Base-by-base conservation (phyloP, 2,329 filamentous ascomycete genomes). In the Nothopassalora personata region DNA sequence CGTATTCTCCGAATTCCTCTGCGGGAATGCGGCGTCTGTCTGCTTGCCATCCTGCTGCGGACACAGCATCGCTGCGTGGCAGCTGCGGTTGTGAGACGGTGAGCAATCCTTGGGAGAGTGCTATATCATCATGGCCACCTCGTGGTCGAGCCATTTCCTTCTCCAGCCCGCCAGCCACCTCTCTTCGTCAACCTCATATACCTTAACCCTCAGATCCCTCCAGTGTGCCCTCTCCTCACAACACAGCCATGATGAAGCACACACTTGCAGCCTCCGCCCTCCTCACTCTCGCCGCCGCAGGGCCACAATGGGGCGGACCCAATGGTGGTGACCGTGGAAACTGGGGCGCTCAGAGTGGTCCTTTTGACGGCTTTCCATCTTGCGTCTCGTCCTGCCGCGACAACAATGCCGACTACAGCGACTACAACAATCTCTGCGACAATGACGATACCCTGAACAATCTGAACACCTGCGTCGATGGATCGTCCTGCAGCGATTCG, bases 401-500 rank as follows among this genome's bases (percentile, higher is more conserved):
- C 36, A 43, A 51, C 31, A 51, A 60, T 52, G 43, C 34, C 45
- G 53, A 56, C 57, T 59, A 49, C 57, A 55, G 18, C 64, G 54
- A 57, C 57, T 61, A 52, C 61, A 49, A 49, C 46, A 54, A 36
- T 50, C 56, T 66, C 31, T 70, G 68, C 64, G 54, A 33, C 57
- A 62, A 66, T 59, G 53, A 36, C 56, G 59, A 54, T 52, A 60
- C 54, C 13, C 53, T 68, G 31, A 60, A 62, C 60, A 61, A 50
- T 19, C 47, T 67, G 46, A 69, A 67, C 59, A 54, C 53, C 54
- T 68, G 68, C 60, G 61, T 70, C 56, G 57, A 61, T 43, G 36
- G 23, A 45, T 66, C 64, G 5, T 56, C 50, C 48, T 70, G 68
- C 62, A 63, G 57, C 54, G 52, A 62, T 23, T 27, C 43, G 11